These are phyloP conservation scores for Tausonia pullulans DNA, from an alignment of 1,284 basidiomycete species.

Conservation along the genomic window DNA sequence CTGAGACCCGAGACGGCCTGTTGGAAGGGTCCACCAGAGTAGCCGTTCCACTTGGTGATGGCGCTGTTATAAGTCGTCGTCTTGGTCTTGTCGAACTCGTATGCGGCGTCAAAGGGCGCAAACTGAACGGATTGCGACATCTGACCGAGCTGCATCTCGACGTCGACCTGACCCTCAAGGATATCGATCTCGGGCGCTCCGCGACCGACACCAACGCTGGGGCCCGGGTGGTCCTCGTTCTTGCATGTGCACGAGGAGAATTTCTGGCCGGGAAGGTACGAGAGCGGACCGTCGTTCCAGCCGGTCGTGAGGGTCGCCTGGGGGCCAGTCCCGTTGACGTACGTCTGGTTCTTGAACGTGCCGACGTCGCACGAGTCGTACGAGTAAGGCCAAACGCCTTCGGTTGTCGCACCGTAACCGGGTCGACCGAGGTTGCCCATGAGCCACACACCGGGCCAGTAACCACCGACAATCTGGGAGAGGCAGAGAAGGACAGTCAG, in stretches of 20 bases:
- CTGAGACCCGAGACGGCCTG: constrained; percentile 59
- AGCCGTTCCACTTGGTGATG: constrained; percentile 55
- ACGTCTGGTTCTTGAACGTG: constrained; percentile 35
- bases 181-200: constrained; percentile 56
- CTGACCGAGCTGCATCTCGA: constrained; percentile 38
- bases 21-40: constrained; percentile 65
- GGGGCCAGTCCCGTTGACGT: constrained; percentile 31
- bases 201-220: constrained; percentile 42
- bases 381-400: constrained; percentile 34
- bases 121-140: constrained; percentile 69
- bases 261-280: constrained; percentile 42
- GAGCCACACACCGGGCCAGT: constrained; percentile 42
- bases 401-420: constrained; percentile 33
- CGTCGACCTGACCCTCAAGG: constrained; percentile 45
- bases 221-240: constrained; percentile 54
- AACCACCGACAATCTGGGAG: constrained; percentile 29
- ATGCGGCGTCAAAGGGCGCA: constrained; percentile 66
- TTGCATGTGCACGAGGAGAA: constrained; percentile 42
- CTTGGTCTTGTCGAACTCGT: constrained; percentile 46
- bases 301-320: constrained; percentile 29
- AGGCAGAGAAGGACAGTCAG: constrained; percentile 19
- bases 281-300: constrained; percentile 25
- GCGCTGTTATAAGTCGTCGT: constrained; percentile 26
- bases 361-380: constrained; percentile 31
- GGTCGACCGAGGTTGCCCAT: constrained; percentile 39